These are phyloP conservation scores for Colletotrichum ledebouriae DNA, from an alignment of 2,329 filamentous ascomycete genomes.

Conservation along the genomic window DNA sequence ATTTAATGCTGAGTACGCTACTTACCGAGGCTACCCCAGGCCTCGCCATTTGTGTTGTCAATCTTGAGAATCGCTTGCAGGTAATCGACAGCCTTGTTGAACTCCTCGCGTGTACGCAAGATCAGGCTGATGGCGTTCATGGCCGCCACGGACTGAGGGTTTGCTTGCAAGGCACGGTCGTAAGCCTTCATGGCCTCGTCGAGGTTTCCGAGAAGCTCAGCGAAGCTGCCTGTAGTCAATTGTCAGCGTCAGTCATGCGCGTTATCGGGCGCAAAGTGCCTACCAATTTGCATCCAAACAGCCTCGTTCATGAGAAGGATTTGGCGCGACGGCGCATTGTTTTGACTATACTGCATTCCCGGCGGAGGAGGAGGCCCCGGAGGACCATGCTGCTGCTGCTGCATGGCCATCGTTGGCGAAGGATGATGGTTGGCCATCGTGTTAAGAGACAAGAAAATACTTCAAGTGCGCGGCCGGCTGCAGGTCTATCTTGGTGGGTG, in stretches of 20 bases:
- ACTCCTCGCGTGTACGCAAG: conserved; percentile 91
- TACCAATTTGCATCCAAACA: conserved; percentile 95
- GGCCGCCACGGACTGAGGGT: conserved; percentile 87
- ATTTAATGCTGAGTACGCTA: conserved; percentile 31
- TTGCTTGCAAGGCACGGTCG: conserved; percentile 89
- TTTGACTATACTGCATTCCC: conserved; percentile 64
- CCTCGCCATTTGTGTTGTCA: conserved; percentile 90
- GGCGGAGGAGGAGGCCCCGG: conserved; percentile 72
- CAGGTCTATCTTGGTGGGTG: conserved; percentile 41
- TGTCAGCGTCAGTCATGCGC: conserved; percentile 47
- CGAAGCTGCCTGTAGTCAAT: conserved; percentile 76
- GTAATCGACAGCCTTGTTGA: conserved; percentile 93
- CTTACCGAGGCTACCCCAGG: conserved; percentile 94
- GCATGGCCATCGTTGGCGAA: conserved; percentile 82
- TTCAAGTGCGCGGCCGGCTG: conserved; percentile 37
- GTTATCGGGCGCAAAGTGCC: conserved; percentile 48
- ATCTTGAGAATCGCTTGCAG: conserved; percentile 91
- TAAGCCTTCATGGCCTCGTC: conserved; percentile 93
- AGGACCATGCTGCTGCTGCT: conserved; percentile 74
- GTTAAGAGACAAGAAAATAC: conserved; percentile 37
- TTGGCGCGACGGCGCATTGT: conserved; percentile 78
- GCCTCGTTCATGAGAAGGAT: conserved; percentile 85
- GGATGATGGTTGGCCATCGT: conserved; percentile 83
- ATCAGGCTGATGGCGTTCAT: conserved; percentile 97
- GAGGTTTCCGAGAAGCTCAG: conserved; percentile 87